Conservation (phyloP, 805 yeast species). For the Candida jianshihensis region DNA sequence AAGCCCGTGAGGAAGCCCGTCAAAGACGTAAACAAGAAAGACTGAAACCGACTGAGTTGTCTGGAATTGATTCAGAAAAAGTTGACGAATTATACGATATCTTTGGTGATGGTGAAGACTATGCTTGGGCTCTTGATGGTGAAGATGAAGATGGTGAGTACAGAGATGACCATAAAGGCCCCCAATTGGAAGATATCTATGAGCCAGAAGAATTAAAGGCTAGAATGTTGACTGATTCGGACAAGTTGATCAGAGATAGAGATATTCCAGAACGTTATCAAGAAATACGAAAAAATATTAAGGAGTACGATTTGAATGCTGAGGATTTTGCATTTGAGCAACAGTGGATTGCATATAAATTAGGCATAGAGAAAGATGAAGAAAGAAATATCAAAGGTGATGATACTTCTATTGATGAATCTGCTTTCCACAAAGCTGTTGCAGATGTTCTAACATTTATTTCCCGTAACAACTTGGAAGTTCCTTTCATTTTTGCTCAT, state of each 20-base stretch:
- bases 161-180: conserved; percentile 35
- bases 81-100: conserved; percentile 90
- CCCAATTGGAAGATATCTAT: conserved; percentile 78
- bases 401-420: conserved; percentile 24
- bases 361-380: conserved; percentile 48
- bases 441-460: conserved; percentile 64
- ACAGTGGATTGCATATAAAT: conserved; percentile 68
- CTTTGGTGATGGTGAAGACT: conserved; percentile 95
- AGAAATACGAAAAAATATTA: conserved; percentile 56
- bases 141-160: conserved; percentile 51
- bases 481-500: conserved; percentile 92
- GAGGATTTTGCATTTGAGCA: conserved; percentile 69
- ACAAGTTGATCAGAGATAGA: conserved; percentile 75
- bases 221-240: conserved; percentile 86
- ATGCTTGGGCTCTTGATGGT: conserved; percentile 96
- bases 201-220: conserved; percentile 91
- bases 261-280: conserved; percentile 94
- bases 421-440: conserved; percentile 63
- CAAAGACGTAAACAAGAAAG: conserved; percentile 38
- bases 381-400: conserved; percentile 22
- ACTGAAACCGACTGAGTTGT: conserved; percentile 48
- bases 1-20: conserved; percentile 43
- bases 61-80: conserved; percentile 77
- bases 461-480: conserved; percentile 75
- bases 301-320: conserved; percentile 59